Evolutionary conservation across 2,329 filamentous ascomycete genomes (phyloP).

Genomic region (Colletotrichum trifolii): DNA sequence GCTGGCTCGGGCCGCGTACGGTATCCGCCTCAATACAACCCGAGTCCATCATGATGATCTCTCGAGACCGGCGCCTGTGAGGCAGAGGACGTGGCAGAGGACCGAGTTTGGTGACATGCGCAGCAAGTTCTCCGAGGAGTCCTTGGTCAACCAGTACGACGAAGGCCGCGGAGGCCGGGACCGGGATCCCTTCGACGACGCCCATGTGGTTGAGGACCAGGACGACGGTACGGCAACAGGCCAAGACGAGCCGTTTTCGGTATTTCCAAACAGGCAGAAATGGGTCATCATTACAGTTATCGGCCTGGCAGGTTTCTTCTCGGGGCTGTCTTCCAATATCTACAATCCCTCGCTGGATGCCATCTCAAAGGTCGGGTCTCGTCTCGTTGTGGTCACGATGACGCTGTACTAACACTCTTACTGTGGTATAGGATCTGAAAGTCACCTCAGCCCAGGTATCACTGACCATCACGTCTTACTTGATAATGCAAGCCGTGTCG

Average conservation of each 20-base stretch:
- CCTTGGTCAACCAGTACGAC: slow-evolving; percentile 6
- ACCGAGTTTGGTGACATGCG: slow-evolving; percentile 1
- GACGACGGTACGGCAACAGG: background rate
- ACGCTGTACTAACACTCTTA: too few species aligned
- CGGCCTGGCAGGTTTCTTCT: slow-evolving; percentile 62
- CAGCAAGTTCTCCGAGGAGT: slow-evolving; percentile 18
- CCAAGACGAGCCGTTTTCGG: slow-evolving; percentile 42
- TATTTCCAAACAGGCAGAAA: slow-evolving; percentile 54
- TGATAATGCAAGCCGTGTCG: slow-evolving; percentile 61
- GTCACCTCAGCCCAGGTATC: slow-evolving; percentile 46
- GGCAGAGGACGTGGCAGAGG: slow-evolving; percentile 30
- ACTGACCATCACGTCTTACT: slow-evolving; percentile 58
- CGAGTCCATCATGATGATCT: slow-evolving; percentile 24
- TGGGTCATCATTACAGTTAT: slow-evolving; percentile 60
- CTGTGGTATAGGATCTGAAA: slow-evolving; percentile 40
- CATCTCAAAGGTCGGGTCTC: slow-evolving; percentile 46
- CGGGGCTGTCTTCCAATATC: slow-evolving; percentile 62
- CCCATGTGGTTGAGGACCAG: background rate
- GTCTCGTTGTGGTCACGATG: too few species aligned
- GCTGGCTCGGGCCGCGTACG: slow-evolving; percentile 24
- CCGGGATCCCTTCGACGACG: slow-evolving; percentile 25
- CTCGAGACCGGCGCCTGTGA: slow-evolving; percentile 19
- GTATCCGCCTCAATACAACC: slow-evolving; percentile 26
- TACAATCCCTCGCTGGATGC: slow-evolving; percentile 58
- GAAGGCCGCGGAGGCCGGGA: slow-evolving; percentile 11